Base-by-base conservation (phyloP, 2,329 filamentous ascomycete species). In the Beauveria brongniartii region DNA sequence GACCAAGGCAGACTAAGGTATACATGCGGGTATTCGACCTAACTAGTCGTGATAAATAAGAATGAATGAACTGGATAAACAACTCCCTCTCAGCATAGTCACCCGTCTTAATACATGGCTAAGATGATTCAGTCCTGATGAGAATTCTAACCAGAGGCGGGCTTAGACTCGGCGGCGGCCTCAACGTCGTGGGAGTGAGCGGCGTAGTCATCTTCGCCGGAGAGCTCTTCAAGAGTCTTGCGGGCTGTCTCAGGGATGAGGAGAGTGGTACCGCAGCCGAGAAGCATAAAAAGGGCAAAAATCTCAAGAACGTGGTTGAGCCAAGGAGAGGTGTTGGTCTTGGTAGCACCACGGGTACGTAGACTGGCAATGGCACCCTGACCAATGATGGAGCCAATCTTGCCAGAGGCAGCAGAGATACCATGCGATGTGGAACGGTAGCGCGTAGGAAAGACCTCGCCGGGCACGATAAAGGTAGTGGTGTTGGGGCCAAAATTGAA, bases 221-320 rank as follows among this genome's bases (percentile, higher is more conserved):
- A 69, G 12, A 90, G 77, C 71, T 86, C 80, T 71, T 90, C 89
- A 37, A 92, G 80, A 1, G 88, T 89, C 79, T 86, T 87, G 62
- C 86, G 78, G 77, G 88, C 90, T 22, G 86, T 91, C 78, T 91
- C 89, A 8, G 86, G 86, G 62, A 91, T 89, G 62, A 90, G 75
- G 1, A 89, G 73, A 1, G 87, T 87, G 10, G 87, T 89, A 70
- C 88, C 80, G 74, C 83, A 77, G 61, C 89, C 89, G 62, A 84
- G 77, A 40, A 91, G 79, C 89, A 91, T 92, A 79, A 92, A 91
- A 30, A 90, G 78, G 6, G 88, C 87, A 69, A 81, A 82, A 67
- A 91, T 91, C 78, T 90, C 78, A 69, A 92, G 83, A 46, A 91
- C 88, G 72, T 91, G 88, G 75, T 91, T 80, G 72, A 92, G 81